phyloP scores from a whole-genome alignment of 768 basidiomycete species.

The Amylocystis lapponica region DNA sequence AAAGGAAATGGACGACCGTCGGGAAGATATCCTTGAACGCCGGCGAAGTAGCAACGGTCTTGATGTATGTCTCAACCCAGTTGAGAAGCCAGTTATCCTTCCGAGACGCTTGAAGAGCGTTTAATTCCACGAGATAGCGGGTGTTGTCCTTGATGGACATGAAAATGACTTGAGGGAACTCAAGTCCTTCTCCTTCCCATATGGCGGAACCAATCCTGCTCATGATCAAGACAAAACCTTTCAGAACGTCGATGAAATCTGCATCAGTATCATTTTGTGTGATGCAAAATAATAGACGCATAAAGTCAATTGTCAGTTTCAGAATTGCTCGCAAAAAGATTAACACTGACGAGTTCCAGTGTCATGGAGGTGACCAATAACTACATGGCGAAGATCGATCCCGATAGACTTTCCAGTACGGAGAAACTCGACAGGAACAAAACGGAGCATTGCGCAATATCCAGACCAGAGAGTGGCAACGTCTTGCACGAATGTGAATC shows the following conservation, averaged over 20 bases:
- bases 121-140: conserved; percentile 43
- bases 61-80: conserved; percentile 20
- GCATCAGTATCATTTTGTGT: neutral
- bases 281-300: neutral
- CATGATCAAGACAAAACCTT: conserved; percentile 54
- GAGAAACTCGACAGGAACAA: conserved; percentile 43
- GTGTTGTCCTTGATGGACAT: conserved; percentile 80
- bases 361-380: conserved; percentile 57
- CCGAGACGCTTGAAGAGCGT: conserved; percentile 16
- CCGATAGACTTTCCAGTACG: conserved; percentile 28
- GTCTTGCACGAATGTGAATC: conserved; percentile 32
- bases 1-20: conserved; percentile 66
- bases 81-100: conserved; percentile 28
- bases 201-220: conserved; percentile 48
- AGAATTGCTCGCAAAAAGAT: conserved; percentile 9
- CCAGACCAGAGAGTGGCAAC: conserved; percentile 48
- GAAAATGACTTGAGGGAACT: conserved; percentile 75
- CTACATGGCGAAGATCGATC: conserved; percentile 44
- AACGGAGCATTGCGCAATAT: conserved; percentile 40
- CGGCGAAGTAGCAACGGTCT: conserved; percentile 11
- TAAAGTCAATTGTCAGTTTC: neutral
- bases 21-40: conserved; percentile 52
- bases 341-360: conserved; percentile 50
- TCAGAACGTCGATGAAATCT: conserved; percentile 60
- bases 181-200: conserved; percentile 67